Conservation (phyloP, 176 grass and related monocot species). For the Melocanna baccifera region DNA sequence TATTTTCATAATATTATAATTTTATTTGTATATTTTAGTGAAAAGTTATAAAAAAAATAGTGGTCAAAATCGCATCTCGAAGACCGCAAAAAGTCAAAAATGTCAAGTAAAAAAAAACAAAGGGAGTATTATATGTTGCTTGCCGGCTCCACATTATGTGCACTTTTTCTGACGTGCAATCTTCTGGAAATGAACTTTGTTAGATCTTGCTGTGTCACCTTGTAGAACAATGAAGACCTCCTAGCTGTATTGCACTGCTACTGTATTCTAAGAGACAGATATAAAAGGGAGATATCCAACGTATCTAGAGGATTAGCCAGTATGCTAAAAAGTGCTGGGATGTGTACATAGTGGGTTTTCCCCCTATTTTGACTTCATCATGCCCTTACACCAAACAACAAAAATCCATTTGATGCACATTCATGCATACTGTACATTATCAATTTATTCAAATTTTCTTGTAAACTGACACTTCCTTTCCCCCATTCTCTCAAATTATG, state of each 20-base stretch:
- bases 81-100: too few species aligned
- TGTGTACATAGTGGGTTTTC: neutral
- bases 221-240: constrained; percentile 8
- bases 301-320: neutral
- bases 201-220: neutral
- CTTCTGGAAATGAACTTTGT: constrained; percentile 7
- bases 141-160: constrained; percentile 3
- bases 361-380: neutral
- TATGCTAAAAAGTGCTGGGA: neutral
- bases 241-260: constrained; percentile 12
- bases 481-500: neutral
- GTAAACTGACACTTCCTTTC: neutral
- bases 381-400: neutral
- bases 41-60: too few species aligned
- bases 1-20: too few species aligned
- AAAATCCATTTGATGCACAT: neutral
- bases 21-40: too few species aligned
- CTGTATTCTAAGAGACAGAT: neutral
- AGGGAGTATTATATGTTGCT: neutral
- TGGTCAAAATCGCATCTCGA: too few species aligned
- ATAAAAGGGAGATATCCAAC: constrained; percentile 19
- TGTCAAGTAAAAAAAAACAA: too few species aligned
- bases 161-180: constrained; percentile 24
- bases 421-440: neutral
- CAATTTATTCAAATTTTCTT: neutral